Conservation (phyloP, 2,329 filamentous ascomycete genomes). For the Blumeriella jaapii region DNA sequence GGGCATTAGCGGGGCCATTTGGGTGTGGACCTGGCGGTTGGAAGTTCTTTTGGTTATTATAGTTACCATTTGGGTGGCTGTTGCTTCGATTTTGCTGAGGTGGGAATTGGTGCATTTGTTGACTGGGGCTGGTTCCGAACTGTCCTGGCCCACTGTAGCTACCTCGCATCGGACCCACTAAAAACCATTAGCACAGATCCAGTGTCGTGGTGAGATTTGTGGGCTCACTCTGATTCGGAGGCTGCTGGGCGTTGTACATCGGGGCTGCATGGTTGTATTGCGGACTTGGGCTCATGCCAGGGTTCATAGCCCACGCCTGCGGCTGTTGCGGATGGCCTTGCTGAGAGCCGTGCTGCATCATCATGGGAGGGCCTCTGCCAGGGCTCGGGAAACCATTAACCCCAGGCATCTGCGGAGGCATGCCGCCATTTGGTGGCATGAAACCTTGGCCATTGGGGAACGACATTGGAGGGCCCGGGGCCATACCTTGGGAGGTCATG, state of each 20-base stretch:
- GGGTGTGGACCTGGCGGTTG: constrained; percentile 30
- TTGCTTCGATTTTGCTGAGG: constrained; percentile 41
- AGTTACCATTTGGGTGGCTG: constrained; percentile 37
- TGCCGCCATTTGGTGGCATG: constrained; percentile 46
- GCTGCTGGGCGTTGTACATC: constrained; percentile 57
- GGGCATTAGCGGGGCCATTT: constrained; percentile 30
- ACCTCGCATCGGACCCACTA: constrained; percentile 46
- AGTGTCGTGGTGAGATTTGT: not conserved
- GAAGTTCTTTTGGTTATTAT: constrained; percentile 39
- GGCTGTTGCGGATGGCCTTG: constrained; percentile 62
- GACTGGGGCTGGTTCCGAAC: constrained; percentile 54
- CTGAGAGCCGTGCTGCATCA: constrained; percentile 90
- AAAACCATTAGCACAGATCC: constrained; percentile 26
- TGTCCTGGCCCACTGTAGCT: constrained; percentile 51
- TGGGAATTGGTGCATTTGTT: constrained; percentile 46
- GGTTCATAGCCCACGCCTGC: constrained; percentile 60
- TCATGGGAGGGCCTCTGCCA: constrained; percentile 75
- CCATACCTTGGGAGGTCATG: constrained; percentile 63
- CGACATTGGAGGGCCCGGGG: constrained; percentile 66
- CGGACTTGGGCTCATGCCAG: constrained; percentile 55
- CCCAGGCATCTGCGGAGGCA: constrained; percentile 49
- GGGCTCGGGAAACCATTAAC: constrained; percentile 81
- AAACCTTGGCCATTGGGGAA: constrained; percentile 55
- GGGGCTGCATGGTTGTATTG: constrained; percentile 39
- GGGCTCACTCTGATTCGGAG: constrained; percentile 59